Conservation (phyloP, 1,284 basidiomycete genomes). For the Schizopora paradoxa region DNA sequence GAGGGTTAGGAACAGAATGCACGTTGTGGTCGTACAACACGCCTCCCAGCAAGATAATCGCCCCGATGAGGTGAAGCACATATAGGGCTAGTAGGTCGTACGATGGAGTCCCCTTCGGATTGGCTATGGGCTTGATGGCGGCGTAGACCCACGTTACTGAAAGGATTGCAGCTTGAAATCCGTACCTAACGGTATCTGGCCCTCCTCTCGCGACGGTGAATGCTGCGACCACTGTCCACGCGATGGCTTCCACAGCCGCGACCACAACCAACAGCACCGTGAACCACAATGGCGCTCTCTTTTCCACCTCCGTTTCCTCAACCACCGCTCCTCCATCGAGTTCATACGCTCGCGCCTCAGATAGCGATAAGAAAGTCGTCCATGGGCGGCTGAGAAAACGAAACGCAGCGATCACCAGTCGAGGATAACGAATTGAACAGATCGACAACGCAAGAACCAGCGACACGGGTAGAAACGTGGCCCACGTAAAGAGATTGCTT, state of each 20-base stretch:
- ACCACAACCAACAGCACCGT: constrained; percentile 45
- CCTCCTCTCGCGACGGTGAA: constrained; percentile 32
- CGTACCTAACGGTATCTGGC: constrained; percentile 26
- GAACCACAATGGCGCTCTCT: constrained; percentile 43
- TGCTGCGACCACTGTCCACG: constrained; percentile 45
- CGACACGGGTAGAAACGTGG: too few relatives aligned
- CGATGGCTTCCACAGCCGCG: constrained; percentile 43
- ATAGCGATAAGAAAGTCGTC: constrained; percentile 45
- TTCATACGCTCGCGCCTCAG: constrained; percentile 53
- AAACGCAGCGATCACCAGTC: too few relatives aligned
- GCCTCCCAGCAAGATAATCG: constrained; percentile 42
- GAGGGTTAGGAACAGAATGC: constrained; percentile 34
- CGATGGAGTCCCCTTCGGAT: constrained; percentile 41
- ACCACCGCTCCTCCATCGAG: constrained; percentile 11
- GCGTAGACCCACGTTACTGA: constrained; percentile 56
- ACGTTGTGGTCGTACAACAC: constrained; percentile 42
- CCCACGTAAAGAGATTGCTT: too few relatives aligned
- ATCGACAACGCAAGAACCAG: too few relatives aligned
- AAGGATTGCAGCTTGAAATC: constrained; percentile 33
- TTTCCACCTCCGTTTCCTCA: background rate
- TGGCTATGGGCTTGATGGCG: constrained; percentile 35
- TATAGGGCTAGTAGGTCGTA: constrained; percentile 51
- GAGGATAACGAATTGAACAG: too few relatives aligned
- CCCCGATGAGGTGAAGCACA: constrained; percentile 36
- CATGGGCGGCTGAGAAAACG: constrained; percentile 40